Conservation (phyloP, 495 filamentous ascomycete genomes). For the Friedmanniomyces simplex region DNA sequence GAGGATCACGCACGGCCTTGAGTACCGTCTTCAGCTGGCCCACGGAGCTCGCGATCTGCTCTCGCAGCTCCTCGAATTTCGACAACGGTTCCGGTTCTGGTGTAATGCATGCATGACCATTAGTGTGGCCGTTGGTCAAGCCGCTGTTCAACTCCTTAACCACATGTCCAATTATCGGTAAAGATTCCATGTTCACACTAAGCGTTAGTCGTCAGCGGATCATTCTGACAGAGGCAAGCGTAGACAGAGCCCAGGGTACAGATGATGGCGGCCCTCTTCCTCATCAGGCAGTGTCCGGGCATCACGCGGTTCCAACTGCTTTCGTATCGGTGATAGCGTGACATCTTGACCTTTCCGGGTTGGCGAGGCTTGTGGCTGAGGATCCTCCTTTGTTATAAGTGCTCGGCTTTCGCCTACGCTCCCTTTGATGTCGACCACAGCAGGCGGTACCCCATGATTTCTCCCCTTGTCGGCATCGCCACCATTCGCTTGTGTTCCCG, state of each 20-base stretch:
- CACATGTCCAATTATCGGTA: background rate
- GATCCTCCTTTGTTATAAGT: background rate
- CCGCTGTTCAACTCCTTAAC: background rate
- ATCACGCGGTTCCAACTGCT: background rate
- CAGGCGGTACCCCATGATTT: background rate
- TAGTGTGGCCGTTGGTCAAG: background rate
- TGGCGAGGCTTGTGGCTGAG: background rate
- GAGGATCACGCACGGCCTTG: conserved; percentile 15
- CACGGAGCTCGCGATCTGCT: conserved; percentile 18
- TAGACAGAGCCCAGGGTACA: background rate
- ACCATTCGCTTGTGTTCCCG: background rate
- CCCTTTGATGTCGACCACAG: background rate
- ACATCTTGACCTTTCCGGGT: background rate
- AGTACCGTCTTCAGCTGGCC: conserved; percentile 20
- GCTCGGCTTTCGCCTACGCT: background rate
- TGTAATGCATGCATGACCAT: conserved; percentile 1
- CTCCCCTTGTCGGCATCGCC: background rate
- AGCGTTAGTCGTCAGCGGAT: background rate
- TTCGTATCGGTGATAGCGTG: background rate
- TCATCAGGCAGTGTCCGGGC: background rate
- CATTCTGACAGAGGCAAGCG: background rate
- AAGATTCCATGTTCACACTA: background rate
- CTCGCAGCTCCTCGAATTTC: background rate
- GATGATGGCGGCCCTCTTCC: background rate
- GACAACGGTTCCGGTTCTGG: conserved; percentile 9